Evolutionary conservation across 179 eudicot species (phyloP).

Genomic region (Beta lomatogona): DNA sequence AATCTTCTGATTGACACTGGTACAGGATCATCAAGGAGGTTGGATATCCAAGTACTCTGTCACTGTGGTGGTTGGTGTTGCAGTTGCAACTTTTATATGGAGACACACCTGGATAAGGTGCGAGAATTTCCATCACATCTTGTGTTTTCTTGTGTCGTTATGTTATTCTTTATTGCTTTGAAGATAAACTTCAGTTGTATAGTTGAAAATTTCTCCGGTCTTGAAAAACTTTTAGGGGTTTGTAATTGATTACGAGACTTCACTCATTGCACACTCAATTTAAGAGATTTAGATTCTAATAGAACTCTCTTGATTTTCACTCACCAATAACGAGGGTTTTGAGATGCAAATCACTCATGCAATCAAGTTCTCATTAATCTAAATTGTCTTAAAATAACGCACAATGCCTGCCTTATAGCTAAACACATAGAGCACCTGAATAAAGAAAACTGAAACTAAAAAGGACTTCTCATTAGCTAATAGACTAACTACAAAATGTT

Average conservation of each 20-base stretch:
- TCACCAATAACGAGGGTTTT: background rate
- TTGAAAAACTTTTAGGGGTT: no score
- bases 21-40: constrained; percentile 45
- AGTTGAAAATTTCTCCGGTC: no score
- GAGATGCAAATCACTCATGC: background rate
- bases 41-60: constrained; percentile 48
- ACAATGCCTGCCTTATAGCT: no score
- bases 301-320: background rate
- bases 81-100: constrained; percentile 50
- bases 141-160: background rate
- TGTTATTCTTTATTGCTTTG: background rate
- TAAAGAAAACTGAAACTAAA: background rate
- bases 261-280: no score
- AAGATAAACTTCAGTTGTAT: background rate
- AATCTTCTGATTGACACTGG: constrained; percentile 16
- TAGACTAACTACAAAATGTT: no score
- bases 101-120: constrained; percentile 50
- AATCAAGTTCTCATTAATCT: background rate
- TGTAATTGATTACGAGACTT: no score
- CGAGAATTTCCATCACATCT: background rate
- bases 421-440: background rate
- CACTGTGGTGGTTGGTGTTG: constrained; percentile 48
- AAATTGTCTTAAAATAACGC: no score
- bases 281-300: background rate
- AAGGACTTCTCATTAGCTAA: no score